Base-by-base conservation (phyloP, 805 yeast genomes). In the Candida piceae region DNA sequence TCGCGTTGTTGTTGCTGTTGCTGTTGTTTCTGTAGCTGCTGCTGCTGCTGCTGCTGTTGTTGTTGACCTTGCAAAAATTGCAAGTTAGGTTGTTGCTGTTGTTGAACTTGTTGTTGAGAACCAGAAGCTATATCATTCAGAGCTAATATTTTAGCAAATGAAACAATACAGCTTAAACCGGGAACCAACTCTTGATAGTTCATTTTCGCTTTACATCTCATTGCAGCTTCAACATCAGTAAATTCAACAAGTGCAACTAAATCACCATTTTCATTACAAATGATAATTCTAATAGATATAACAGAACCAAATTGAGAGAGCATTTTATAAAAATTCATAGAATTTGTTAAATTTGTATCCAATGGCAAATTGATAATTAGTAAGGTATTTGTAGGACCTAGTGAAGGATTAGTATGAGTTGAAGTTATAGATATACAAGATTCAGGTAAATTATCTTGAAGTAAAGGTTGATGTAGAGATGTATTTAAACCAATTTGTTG, bases 131-230 rank as follows among this genome's bases (percentile, higher is more conserved):
- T 29, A 20, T 49, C 51, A 16, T 40, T 42, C 23, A 53, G 32
- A n/a, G 46, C 40, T 20, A 60, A 39, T 22, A 87, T 74, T 52
- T 82, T 84, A 4, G 96, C 97, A 69, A 87, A 93, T 0, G 89
- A 85, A 26, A 87, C 85, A 27, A 76, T 66, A 55, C 93, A 76
- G 13, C 82, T 76, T 18, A 75, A 69, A 4, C 95, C 95, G 2
- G 90, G 85, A 42, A 79, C 74, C 27, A 90, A 68, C 52, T 90
- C 96, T 46, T 80, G 78, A 45, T 88, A 94, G 52, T 84, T 86
- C 53, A 89, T 72, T 34, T 70, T 76, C 12, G 85, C 83, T 53
- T 80, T 79, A 35, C 96, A 87, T 32, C 70, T 73, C 69, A 84
- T 77, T 7, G 98, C 95, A 22, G 77, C 66, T 35, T 86, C 95